A percentile compares a stretch with the other conserved stretches of the same genome.
Evolutionary conservation across 495 filamentous ascomycete species (phyloP).

Genomic region (Penicillium subrubescens): DNA sequence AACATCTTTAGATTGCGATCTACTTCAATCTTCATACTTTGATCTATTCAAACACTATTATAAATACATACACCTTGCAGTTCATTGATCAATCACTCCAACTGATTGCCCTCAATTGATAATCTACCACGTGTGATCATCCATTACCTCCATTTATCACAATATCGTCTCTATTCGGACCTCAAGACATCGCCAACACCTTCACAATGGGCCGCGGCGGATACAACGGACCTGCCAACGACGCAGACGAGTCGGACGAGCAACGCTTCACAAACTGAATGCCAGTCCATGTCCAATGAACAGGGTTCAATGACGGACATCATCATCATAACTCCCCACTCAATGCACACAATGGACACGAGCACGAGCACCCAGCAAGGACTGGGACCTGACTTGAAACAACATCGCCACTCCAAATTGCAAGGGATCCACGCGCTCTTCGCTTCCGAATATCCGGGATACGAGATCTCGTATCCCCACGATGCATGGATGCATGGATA

Average conservation of each 20-base stretch:
- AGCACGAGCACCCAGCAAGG: not conserved
- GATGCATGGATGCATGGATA: not conserved
- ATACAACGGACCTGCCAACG: slow-evolving; percentile 44
- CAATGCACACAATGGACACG: not conserved
- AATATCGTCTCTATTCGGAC: not conserved
- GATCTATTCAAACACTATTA: not conserved
- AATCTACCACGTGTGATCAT: not conserved
- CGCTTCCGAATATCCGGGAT: slow-evolving; percentile 5
- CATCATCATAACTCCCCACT: not conserved
- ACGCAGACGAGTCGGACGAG: slow-evolving; percentile 5
- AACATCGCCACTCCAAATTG: slow-evolving; percentile 1
- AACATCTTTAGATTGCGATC: not conserved
- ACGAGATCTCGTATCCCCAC: slow-evolving; percentile 1
- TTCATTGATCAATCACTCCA: not conserved
- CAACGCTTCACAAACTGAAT: not conserved
- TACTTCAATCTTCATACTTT: not conserved
- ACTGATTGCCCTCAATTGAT: not conserved
- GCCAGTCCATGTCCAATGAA: not conserved
- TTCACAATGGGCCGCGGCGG: slow-evolving; percentile 55
- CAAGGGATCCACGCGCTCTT: slow-evolving; percentile 12
- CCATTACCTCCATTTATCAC: not conserved
- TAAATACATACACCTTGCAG: not conserved
- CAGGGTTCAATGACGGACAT: not conserved
- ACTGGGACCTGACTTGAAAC: slow-evolving; percentile 4
- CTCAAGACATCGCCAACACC: not conserved